Evolutionary conservation across 2,329 filamentous ascomycete species (phyloP), one percentile per base, ranked within the genome.

Genomic region (Aspergillus sp.): DNA sequence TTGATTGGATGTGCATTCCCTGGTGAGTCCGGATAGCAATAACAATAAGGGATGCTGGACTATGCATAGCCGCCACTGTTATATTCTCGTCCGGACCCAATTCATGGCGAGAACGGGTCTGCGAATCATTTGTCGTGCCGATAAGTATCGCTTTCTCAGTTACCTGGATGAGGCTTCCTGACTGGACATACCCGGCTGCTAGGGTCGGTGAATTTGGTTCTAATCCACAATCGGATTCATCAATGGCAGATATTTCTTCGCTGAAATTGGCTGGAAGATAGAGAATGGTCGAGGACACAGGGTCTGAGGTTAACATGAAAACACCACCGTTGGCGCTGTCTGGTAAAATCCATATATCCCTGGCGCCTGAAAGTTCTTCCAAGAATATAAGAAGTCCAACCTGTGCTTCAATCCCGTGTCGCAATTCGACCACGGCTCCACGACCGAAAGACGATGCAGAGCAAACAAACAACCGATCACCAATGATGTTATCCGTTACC

Each of bases 361-460:
- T 66, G 4, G 79, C 71, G 41, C 72, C 73, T 12, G 69, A 68
- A 6, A 77, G 61, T 56, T 78, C 75, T 50, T 77, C 76, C 39
- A 77, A 65, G 14, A 73, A 67, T 52, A 76, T 72, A 2, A 73
- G 68, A 48, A 74, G 66, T 11, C 83, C 85, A 62, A 90, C 84
- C 56, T 83, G 85, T 17, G 88, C 90, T 66, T 89, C 85, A 27
- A 90, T 75, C 4, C 90, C 90, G 70, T 86, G 80, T 61, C 89
- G 83, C 60, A 90, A 79, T 67, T 93, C 89, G 3, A 85, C 84
- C 23, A 93, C 77, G 7, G 83, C 82, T 9, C 89, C 89, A 31
- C 80, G 82, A 1, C 76, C 70, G 33, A 67, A 73, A 0, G 86
- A 86, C 63, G 84, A 84, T 0, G 88, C 86, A 19, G 86, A 87